Conservation (phyloP, 805 yeast species). For the Saturnispora quitensis region DNA sequence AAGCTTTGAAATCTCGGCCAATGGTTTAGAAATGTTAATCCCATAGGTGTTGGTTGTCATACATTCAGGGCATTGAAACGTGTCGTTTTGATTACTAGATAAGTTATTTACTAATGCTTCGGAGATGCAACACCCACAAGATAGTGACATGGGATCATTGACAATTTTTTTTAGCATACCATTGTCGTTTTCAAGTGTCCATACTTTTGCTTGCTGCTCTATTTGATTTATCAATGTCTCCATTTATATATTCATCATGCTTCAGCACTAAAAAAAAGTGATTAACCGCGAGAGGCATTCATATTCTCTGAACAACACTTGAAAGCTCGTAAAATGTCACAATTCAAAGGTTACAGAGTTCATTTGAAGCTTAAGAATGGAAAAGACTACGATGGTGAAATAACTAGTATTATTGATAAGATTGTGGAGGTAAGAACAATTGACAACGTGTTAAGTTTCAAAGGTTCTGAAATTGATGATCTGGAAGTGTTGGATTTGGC, state of each 20-base stretch:
- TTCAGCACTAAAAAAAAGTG: neutral
- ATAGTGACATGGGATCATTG: conserved; percentile 26
- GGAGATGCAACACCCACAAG: conserved; percentile 36
- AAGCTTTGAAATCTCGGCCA: neutral
- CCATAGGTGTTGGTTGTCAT: neutral
- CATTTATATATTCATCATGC: neutral
- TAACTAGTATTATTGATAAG: conserved; percentile 18
- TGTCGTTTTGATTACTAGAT: neutral
- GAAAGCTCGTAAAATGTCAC: conserved; percentile 20
- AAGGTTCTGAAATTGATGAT: conserved; percentile 39
- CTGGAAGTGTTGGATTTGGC: conserved; percentile 52
- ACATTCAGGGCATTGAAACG: conserved; percentile 2
- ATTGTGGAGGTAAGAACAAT: conserved; percentile 19
- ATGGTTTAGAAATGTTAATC: neutral
- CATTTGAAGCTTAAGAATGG: conserved; percentile 34
- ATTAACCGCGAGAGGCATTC: neutral
- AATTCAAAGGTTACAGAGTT: conserved; percentile 39
- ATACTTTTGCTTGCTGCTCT: neutral
- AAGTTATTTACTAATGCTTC: conserved; percentile 20
- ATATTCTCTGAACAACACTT: neutral
- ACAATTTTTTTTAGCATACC: conserved; percentile 8
- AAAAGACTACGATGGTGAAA: conserved; percentile 20
- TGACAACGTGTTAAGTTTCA: conserved; percentile 4
- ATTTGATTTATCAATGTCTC: neutral
- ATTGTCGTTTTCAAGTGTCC: neutral